These are phyloP conservation scores for Trypethelium eluteriae DNA, from an alignment of 495 filamentous ascomycete genomes.

Conservation along the genomic window DNA sequence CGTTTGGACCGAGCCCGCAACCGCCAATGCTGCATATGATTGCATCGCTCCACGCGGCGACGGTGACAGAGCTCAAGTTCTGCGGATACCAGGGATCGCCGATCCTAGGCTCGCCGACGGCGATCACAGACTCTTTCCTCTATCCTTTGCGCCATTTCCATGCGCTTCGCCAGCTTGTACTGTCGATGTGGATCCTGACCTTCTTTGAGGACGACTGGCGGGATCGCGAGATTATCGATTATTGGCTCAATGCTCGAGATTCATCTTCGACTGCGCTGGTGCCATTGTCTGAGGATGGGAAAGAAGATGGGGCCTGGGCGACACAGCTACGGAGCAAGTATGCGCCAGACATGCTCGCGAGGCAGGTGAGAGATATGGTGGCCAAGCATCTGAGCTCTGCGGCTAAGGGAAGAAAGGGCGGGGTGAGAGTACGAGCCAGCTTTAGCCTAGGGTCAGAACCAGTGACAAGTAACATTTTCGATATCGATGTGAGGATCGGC, in stretches of 20 bases:
- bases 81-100: slow-evolving; percentile 32
- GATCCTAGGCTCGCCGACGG: slow-evolving; percentile 22
- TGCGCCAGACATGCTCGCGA: slow-evolving; percentile 27
- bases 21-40: slow-evolving; percentile 32
- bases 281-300: slow-evolving; percentile 15
- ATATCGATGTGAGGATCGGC: slow-evolving; percentile 31
- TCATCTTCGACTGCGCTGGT: slow-evolving; percentile 26
- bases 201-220: slow-evolving; percentile 22
- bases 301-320: slow-evolving; percentile 24
- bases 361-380: slow-evolving; percentile 24
- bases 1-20: slow-evolving; percentile 27
- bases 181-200: slow-evolving; percentile 29
- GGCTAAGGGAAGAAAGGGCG: slow-evolving; percentile 28
- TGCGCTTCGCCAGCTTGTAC: slow-evolving; percentile 27
- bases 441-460: slow-evolving; percentile 27
- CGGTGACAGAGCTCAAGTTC: slow-evolving; percentile 33
- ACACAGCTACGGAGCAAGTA: slow-evolving; percentile 25
- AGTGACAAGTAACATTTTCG: slow-evolving; percentile 28
- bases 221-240: slow-evolving; percentile 31
- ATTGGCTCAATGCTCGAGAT: slow-evolving; percentile 30
- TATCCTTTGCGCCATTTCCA: slow-evolving; percentile 29
- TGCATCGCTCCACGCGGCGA: slow-evolving; percentile 26
- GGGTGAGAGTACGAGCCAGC: slow-evolving; percentile 32
- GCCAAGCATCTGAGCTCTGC: slow-evolving; percentile 25
- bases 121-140: slow-evolving; percentile 29